Evolutionary conservation across 163 green algal species (phyloP).

Genomic region (Trebouxia gelatinosa): DNA sequence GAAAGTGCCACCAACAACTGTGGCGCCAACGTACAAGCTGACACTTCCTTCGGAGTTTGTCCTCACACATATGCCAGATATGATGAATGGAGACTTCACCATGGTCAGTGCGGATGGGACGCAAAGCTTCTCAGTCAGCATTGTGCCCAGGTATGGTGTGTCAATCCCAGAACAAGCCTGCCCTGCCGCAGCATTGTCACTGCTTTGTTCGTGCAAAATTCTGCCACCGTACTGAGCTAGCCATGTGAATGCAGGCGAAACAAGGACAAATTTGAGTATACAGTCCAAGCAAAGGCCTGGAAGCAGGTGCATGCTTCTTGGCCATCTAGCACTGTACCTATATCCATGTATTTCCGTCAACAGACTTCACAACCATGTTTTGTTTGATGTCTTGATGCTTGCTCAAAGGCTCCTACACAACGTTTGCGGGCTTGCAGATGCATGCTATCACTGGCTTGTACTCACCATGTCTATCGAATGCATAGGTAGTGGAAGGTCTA

Average conservation of each 20-base stretch:
- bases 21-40: slow-evolving; percentile 51
- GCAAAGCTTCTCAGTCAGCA: slow-evolving; percentile 21
- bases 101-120: slow-evolving; percentile 33
- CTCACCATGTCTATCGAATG: background rate
- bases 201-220: slow-evolving; percentile 26
- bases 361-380: background rate
- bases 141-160: slow-evolving; percentile 8
- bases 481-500: slow-evolving; percentile 18
- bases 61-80: slow-evolving; percentile 42
- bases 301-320: slow-evolving; percentile 4
- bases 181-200: slow-evolving; percentile 11
- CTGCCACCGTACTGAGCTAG: no score
- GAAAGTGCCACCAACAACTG: slow-evolving; percentile 41
- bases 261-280: slow-evolving; percentile 61
- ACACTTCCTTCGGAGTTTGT: slow-evolving; percentile 57
- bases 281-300: slow-evolving; percentile 45
- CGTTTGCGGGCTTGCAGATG: background rate
- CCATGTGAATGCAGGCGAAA: slow-evolving; percentile 47
- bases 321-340: background rate
- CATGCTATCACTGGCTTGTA: background rate
- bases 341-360: no score
- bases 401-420: background rate
- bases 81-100: slow-evolving; percentile 44
- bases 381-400: background rate
- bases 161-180: background rate